These are phyloP conservation scores for Naegleria lovaniensis DNA, from an alignment of 208 protist genomes.

Conservation along the genomic window DNA sequence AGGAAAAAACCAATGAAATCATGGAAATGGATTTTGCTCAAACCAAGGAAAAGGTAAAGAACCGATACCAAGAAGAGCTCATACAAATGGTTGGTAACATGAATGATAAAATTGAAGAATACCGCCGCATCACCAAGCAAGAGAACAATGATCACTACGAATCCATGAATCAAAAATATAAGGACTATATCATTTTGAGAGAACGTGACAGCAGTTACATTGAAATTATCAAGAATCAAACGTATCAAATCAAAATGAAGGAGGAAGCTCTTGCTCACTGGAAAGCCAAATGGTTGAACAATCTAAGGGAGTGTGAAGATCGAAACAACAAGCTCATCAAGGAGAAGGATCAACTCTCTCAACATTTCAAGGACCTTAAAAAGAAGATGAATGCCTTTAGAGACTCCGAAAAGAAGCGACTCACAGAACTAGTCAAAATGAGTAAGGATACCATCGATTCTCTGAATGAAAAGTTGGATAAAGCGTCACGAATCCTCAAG, in stretches of 20 bases:
- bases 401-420: conserved; percentile 62
- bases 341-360: conserved; percentile 78
- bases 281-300: conserved; percentile 74
- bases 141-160: conserved; percentile 42
- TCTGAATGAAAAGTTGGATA: conserved; percentile 58
- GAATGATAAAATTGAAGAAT: conserved; percentile 35
- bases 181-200: conserved; percentile 42
- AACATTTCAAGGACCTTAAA: conserved; percentile 83
- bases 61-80: conserved; percentile 74
- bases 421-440: conserved; percentile 79
- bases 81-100: conserved; percentile 42
- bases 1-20: conserved; percentile 78
- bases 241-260: conserved; percentile 84
- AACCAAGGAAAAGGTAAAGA: conserved; percentile 69
- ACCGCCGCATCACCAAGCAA: conserved; percentile 33
- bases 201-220: conserved; percentile 31
- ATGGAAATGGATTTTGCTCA: conserved; percentile 81
- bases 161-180: conserved; percentile 36
- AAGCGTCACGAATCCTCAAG: conserved; percentile 77
- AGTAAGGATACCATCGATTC: conserved; percentile 64
- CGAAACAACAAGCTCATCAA: conserved; percentile 77
- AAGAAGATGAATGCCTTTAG: conserved; percentile 82
- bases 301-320: conserved; percentile 77
- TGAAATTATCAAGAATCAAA: conserved; percentile 67
- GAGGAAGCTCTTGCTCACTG: conserved; percentile 80